Evolutionary conservation across 1,139 yeast species (phyloP), one percentile per base, ranked within the genome.

Genomic region (Hansenula lynferdii): DNA sequence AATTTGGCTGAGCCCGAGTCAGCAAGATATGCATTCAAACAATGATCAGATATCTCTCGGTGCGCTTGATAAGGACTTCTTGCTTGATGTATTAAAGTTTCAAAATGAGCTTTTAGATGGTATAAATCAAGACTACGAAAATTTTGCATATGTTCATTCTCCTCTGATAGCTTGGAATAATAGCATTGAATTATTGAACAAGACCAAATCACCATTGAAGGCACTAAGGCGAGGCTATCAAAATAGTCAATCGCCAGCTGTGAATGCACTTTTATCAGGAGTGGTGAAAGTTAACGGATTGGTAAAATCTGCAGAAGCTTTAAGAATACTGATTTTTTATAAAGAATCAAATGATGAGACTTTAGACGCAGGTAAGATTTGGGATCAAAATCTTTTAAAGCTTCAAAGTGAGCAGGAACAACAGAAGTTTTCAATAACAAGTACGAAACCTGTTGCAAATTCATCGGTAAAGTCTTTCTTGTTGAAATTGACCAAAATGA

Each of bases 251-350:
- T 20, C 35, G 2, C 25, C 38, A 4, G 39, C 38, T 15, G 40
- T 48, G 20, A 38, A 40, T 16, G 55, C 57, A 8, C 46, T 67
- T 19, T 59, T 77, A 19, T 67, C 72, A 27, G 69, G 74, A 3
- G 51, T 75, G 2, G 53, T 57, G 28, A 67, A 68, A 39, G 62
- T 67, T 10, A 77, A 80, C 50, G 81, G 80, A 17, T 49, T 76
- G 10, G 64, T 77, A 11, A 62, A 62, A 38, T 60, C 67, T 31
- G 81, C 82, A 0, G 59, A 64, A 17, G 54, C 64, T 2, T 35
- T 78, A 11, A 65, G 69, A 37, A 42, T 77, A 3, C 63, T 64
- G 20, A 25, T 65, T 14, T 40, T 64, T 26, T 57, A 57, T 23
- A 40, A 44, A 7, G 48, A 47, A 12, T 10, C 11, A 14, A 38